Evolutionary conservation across 31 red algal genomes (phyloP).

Genomic region (Endocladia muricata): DNA sequence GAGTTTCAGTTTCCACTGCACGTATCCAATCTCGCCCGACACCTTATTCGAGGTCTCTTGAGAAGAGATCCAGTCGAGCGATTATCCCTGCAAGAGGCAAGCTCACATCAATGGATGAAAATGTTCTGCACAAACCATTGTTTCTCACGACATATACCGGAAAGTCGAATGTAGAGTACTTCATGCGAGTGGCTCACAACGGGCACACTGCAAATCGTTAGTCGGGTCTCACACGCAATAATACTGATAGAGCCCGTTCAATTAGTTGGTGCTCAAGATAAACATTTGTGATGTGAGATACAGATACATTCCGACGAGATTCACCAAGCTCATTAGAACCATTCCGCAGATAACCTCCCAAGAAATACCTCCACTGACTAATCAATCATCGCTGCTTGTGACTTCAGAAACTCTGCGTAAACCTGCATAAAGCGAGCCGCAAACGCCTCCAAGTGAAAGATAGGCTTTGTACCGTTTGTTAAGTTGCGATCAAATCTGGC

Average conservation of each 20-base stretch:
- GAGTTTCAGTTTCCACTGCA: conserved; percentile 26
- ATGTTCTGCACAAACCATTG: background rate
- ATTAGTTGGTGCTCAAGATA: no score
- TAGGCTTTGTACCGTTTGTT: conserved; percentile 79
- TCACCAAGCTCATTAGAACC: no score
- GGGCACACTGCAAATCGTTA: no score
- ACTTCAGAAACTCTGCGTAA: conserved; percentile 28
- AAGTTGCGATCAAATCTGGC: conserved; percentile 85
- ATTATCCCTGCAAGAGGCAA: background rate
- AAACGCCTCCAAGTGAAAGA: conserved; percentile 95
- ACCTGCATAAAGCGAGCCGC: conserved; percentile 76
- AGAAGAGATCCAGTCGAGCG: conserved; percentile 17
- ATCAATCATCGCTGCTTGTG: conserved; percentile 17
- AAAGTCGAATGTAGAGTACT: no score
- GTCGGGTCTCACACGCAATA: no score
- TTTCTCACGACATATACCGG: background rate
- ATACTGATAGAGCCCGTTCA: no score
- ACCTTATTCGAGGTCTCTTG: conserved; percentile 50
- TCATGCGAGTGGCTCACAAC: no score
- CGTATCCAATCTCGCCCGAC: conserved; percentile 23
- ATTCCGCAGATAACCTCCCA: no score
- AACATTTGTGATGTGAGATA: no score
- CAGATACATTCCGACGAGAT: no score
- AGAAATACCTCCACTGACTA: no score
- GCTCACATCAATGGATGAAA: background rate